These are phyloP conservation scores for Lactarius akahatsu DNA, from an alignment of 768 basidiomycete genomes.

Conservation along the genomic window DNA sequence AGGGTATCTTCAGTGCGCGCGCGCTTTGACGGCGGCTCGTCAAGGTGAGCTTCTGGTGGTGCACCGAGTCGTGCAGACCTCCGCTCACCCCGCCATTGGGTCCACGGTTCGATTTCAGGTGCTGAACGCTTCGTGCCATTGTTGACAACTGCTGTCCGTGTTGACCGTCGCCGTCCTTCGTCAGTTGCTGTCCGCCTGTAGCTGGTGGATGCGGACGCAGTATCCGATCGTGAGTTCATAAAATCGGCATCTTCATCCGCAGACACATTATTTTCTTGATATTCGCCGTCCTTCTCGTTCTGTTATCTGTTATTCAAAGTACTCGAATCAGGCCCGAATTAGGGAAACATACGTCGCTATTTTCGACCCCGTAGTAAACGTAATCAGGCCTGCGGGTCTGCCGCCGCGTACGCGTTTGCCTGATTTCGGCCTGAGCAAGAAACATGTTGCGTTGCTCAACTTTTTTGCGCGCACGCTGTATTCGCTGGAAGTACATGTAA, in stretches of 20 bases:
- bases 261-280: constrained; percentile 51
- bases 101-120: constrained; percentile 48
- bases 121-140: constrained; percentile 51
- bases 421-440: constrained; percentile 72
- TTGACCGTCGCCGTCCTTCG: constrained; percentile 41
- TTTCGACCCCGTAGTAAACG: constrained; percentile 65
- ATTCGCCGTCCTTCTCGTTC: constrained; percentile 62
- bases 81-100: constrained; percentile 71
- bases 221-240: constrained; percentile 33
- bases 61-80: constrained; percentile 69
- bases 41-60: constrained; percentile 49
- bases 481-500: constrained; percentile 50
- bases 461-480: constrained; percentile 66
- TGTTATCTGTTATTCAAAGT: constrained; percentile 34
- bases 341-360: constrained; percentile 57
- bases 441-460: constrained; percentile 64
- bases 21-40: constrained; percentile 60
- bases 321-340: constrained; percentile 31
- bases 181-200: constrained; percentile 20
- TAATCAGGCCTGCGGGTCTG: constrained; percentile 76
- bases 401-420: constrained; percentile 76
- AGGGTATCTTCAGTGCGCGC: constrained; percentile 70
- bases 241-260: constrained; percentile 37
- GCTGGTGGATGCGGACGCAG: constrained; percentile 24
- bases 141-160: constrained; percentile 41